Evolutionary conservation across 2,329 filamentous ascomycete genomes (phyloP).

Genomic region (Pestalotiopsis sp.): DNA sequence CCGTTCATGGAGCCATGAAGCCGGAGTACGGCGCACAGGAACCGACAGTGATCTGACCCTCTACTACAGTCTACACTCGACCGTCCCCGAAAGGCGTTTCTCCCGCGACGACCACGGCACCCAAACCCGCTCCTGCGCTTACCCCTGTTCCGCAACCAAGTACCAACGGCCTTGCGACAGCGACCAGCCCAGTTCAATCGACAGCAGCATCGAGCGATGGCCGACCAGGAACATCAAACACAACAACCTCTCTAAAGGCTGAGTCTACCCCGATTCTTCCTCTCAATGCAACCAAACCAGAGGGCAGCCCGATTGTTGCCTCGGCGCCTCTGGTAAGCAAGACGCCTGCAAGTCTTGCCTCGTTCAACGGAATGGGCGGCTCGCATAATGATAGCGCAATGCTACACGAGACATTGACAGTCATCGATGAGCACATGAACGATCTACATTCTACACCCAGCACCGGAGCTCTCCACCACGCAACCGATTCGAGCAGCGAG

Average conservation of each 20-base stretch:
- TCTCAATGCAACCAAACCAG: conserved; percentile 43
- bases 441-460: conserved; percentile 67
- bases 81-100: conserved; percentile 51
- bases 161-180: conserved; percentile 25
- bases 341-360: not conserved
- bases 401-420: conserved; percentile 91
- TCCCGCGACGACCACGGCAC: conserved; percentile 27
- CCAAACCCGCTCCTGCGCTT: not conserved
- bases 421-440: conserved; percentile 96
- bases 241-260: conserved; percentile 21
- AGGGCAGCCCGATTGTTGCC: conserved; percentile 23
- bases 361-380: conserved; percentile 33
- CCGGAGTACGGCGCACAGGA: not conserved
- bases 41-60: not conserved
- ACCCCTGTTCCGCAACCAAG: conserved; percentile 26
- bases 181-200: conserved; percentile 24
- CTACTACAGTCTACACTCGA: conserved; percentile 60
- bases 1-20: not conserved
- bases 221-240: conserved; percentile 22
- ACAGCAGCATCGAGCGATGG: conserved; percentile 30
- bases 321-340: conserved; percentile 28
- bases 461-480: conserved; percentile 53
- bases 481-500: conserved; percentile 83
- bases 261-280: conserved; percentile 39
- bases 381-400: conserved; percentile 62